Evolutionary conservation across 192 early-diverging fungal species (phyloP).

Genomic region (Lunasporangiospora selenospora): DNA sequence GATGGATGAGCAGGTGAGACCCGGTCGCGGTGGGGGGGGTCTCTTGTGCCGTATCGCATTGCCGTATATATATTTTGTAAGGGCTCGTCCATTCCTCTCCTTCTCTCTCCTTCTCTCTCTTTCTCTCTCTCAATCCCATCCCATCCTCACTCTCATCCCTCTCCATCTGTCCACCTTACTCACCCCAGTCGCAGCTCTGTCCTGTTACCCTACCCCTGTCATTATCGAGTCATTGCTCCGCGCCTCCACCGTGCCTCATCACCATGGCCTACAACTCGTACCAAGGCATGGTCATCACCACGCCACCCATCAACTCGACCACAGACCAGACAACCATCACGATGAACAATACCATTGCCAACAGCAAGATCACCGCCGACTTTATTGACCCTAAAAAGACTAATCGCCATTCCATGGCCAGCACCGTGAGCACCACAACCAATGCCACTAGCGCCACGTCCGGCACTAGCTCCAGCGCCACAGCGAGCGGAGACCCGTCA

Average conservation of each 20-base stretch:
- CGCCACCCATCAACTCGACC: conserved; percentile 24
- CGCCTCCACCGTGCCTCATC: background rate
- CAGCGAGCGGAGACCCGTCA: background rate
- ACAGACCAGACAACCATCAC: conserved; percentile 26
- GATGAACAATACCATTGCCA: conserved; percentile 25
- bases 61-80: too few species aligned
- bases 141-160: background rate
- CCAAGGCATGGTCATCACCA: conserved; percentile 33
- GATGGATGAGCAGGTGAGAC: too few species aligned
- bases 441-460: background rate
- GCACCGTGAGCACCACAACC: background rate
- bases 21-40: too few species aligned
- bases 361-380: conserved; percentile 24
- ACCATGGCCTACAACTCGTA: background rate
- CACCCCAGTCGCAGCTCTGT: background rate
- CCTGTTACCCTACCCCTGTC: too few species aligned
- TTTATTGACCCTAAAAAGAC: conserved; percentile 3
- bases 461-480: conserved; percentile 5
- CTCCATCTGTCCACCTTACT: background rate
- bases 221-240: too few species aligned
- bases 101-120: background rate
- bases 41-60: too few species aligned
- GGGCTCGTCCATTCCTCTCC: background rate
- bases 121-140: background rate
- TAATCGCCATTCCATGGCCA: background rate